A percentile compares a stretch with the other conserved stretches of the same genome.
These are phyloP conservation scores for Trebouxia gelatinosa DNA, from an alignment of 163 green algal genomes.

Conservation along the genomic window DNA sequence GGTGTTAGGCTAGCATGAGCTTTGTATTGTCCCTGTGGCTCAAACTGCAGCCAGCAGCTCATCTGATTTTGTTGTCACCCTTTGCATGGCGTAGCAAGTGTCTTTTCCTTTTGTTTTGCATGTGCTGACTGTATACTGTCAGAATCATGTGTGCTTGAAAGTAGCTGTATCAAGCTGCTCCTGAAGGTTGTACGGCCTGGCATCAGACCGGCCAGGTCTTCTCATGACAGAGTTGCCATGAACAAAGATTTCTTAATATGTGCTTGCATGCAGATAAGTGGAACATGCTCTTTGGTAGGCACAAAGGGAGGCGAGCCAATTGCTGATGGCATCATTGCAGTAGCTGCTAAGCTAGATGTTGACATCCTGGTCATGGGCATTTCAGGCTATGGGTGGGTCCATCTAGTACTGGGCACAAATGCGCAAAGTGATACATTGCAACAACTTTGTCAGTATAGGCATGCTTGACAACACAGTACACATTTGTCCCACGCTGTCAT, in stretches of 20 bases:
- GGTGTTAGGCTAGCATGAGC: no score
- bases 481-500: no score
- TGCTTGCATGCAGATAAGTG: slow-evolving; percentile 33
- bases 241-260: no score
- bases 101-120: not conserved
- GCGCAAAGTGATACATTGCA: no score
- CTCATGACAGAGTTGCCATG: no score
- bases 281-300: slow-evolving; percentile 29
- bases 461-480: no score
- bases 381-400: slow-evolving; percentile 42
- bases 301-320: slow-evolving; percentile 41
- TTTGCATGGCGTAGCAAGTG: not conserved
- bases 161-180: not conserved
- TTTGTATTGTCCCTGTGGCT: no score
- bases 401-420: no score
- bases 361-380: slow-evolving; percentile 57
- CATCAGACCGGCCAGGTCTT: not conserved
- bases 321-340: slow-evolving; percentile 50
- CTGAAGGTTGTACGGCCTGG: not conserved
- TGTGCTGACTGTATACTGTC: not conserved
- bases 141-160: not conserved
- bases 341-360: slow-evolving; percentile 33
- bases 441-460: no score
- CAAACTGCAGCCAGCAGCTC: no score
- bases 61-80: no score